phyloP scores from a whole-genome alignment of 2,329 filamentous ascomycete species.

The Monascus ruber region DNA sequence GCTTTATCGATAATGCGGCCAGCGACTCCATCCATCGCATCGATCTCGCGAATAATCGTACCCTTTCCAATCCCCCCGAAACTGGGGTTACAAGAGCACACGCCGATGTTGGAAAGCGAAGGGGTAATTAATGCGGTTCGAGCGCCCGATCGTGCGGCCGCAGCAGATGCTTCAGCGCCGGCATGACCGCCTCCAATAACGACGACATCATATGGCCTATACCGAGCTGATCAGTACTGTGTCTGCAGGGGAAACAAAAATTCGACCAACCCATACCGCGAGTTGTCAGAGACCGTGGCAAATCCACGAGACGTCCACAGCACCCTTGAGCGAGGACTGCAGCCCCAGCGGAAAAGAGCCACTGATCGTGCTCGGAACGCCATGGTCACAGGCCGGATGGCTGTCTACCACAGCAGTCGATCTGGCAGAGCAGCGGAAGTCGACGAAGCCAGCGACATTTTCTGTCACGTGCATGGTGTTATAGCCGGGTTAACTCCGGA shows the following conservation, averaged over 20 bases:
- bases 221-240: conserved; percentile 1
- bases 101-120: conserved; percentile 75
- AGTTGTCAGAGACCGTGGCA: conserved; percentile 27
- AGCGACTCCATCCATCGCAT: conserved; percentile 83
- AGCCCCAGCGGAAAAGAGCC: conserved; percentile 16
- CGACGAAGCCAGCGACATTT: too few relatives aligned
- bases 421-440: too few relatives aligned
- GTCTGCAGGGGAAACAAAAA: not conserved
- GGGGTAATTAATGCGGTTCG: conserved; percentile 85
- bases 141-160: conserved; percentile 78
- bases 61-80: conserved; percentile 99
- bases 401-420: not conserved
- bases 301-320: conserved; percentile 18
- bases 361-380: conserved; percentile 23
- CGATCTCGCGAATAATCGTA: conserved; percentile 88
- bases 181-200: conserved; percentile 95
- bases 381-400: conserved; percentile 13
- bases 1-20: conserved; percentile 86
- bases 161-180: conserved; percentile 84
- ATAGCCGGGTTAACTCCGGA: too few relatives aligned
- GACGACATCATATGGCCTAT: conserved; percentile 73
- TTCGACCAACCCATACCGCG: conserved; percentile 16
- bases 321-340: conserved; percentile 11
- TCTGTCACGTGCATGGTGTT: too few relatives aligned
- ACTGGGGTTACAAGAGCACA: conserved; percentile 93